Percentiles rank a stretch among this genome's conserved stretches.
These are phyloP conservation scores for Seiridium cupressi DNA, from an alignment of 2,329 filamentous ascomycete genomes.

Conservation along the genomic window DNA sequence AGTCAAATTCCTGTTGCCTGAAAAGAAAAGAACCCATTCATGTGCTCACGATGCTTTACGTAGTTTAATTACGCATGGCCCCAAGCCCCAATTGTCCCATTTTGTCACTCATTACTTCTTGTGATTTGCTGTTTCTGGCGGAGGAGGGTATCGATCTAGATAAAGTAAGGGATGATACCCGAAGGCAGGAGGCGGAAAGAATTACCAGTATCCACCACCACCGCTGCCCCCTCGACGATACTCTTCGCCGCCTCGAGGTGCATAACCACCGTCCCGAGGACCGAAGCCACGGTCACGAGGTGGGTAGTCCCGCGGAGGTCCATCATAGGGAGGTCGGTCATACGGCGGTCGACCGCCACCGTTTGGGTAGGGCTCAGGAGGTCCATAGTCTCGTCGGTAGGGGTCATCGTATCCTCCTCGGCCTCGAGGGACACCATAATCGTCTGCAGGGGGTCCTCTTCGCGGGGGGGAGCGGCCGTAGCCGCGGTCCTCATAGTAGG, in stretches of 20 bases:
- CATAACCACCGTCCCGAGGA: constrained; percentile 24
- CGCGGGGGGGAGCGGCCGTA: constrained; percentile 75
- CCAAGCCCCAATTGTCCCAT: not conserved
- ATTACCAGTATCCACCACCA: constrained; percentile 31
- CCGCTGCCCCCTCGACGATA: constrained; percentile 24
- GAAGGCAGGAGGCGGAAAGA: constrained; percentile 20
- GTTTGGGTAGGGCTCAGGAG: constrained; percentile 59
- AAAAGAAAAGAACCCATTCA: not conserved
- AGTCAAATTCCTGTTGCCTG: not conserved
- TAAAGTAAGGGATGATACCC: constrained; percentile 29
- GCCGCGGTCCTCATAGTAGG: constrained; percentile 83
- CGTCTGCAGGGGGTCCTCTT: constrained; percentile 68
- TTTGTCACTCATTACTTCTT: not conserved
- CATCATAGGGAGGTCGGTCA: constrained; percentile 51
- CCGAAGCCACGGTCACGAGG: constrained; percentile 45
- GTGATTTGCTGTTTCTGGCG: constrained; percentile 7
- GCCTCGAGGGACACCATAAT: constrained; percentile 69
- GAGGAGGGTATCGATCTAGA: constrained; percentile 24
- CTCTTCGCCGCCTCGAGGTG: constrained; percentile 26
- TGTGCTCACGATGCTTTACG: not conserved
- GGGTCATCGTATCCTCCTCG: constrained; percentile 74
- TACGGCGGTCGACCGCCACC: constrained; percentile 48
- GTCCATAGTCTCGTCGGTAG: constrained; percentile 65
- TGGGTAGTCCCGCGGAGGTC: constrained; percentile 37
- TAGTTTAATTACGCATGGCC: not conserved